Base-by-base conservation (phyloP, 2,329 filamentous ascomycete species). In the Nothophaeocryptopus gaeumannii region DNA sequence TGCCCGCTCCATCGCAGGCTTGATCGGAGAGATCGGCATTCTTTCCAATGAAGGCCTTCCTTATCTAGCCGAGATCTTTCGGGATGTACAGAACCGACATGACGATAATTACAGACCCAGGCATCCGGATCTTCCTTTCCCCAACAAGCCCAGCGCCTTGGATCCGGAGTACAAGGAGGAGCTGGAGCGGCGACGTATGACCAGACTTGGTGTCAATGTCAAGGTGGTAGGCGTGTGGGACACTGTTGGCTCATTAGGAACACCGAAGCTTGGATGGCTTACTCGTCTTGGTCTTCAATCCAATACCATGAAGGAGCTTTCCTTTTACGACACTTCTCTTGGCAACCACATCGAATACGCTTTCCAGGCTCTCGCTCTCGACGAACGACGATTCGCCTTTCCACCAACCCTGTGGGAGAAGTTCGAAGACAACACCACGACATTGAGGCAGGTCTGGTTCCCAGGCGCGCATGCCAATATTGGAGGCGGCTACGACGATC, bases 301-400 rank as follows among this genome's bases (percentile, higher is more conserved):
- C 11, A 58, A 52, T 8, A 55, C 57, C 1, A 63, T 63, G 52
- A 67, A 64, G 37, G 62, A 71, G n/a, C 70, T 73, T 37, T 54
- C 64, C 1, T 78, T 78, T 57, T 74, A 76, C 60, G 74, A 79
- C 58, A 78, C 76, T 0, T 70, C 72, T 13, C 56, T 75, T 0
- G 63, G 60, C 2, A 60, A 67, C 14, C 63, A 67, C 40, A 67
- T 74, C 26, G 67, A 69, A 34, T 70, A 73, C 42, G 73, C 72
- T 12, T 75, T 73, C 42, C 72, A 75, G 56, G 73, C 73, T 12
- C 59, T 75, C 4, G 67, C 72, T 2, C 59, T 75, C 2, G 73
- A 75, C 41, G 73, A 75, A 50, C 56, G 70, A 12, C 63, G 72
- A 3, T 68, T 62, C 11, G 64, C 72, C 0, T 75, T 72, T 42